A percentile compares a stretch with the other conserved stretches of the same genome.
Evolutionary conservation across 371 early-diverging fungal genomes (phyloP).

Genomic region (Nematocida sp.): DNA sequence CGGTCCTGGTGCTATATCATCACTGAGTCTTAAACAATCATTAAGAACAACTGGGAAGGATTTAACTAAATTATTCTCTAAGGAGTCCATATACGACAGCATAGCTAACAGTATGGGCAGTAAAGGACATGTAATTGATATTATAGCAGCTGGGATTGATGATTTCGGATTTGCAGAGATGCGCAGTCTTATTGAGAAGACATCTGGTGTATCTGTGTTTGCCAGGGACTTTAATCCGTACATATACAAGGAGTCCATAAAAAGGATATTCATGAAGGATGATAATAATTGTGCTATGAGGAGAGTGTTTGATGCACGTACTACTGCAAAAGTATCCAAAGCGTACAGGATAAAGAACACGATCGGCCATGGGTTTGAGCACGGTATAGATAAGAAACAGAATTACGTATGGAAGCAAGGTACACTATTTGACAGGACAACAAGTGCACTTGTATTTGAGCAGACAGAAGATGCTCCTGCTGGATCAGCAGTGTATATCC

Average conservation of each 20-base stretch:
- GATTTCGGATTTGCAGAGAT: slow-evolving; percentile 94
- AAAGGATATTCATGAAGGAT: slow-evolving; percentile 73
- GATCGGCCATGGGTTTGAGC: slow-evolving; percentile 64
- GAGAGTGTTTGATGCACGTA: slow-evolving; percentile 94
- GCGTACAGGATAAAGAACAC: slow-evolving; percentile 63
- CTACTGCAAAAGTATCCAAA: slow-evolving; percentile 76
- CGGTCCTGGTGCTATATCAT: slow-evolving; percentile 92
- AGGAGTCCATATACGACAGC: slow-evolving; percentile 82
- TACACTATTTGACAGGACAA: slow-evolving; percentile 55
- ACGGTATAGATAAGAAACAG: slow-evolving; percentile 34
- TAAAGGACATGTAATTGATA: slow-evolving; percentile 79
- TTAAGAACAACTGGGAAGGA: slow-evolving; percentile 94
- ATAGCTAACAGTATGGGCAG: slow-evolving; percentile 81
- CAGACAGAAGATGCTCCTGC: slow-evolving; percentile 35
- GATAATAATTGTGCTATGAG: slow-evolving; percentile 80
- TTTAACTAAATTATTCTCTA: slow-evolving; percentile 77
- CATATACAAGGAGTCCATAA: slow-evolving; percentile 65
- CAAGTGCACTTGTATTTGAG: slow-evolving; percentile 64
- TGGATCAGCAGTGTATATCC: slow-evolving; percentile 65
- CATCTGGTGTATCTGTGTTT: slow-evolving; percentile 89
- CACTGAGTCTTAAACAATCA: slow-evolving; percentile 83
- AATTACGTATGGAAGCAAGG: slow-evolving; percentile 64
- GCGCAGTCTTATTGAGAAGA: slow-evolving; percentile 82
- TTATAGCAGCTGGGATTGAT: slow-evolving; percentile 84
- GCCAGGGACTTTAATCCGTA: slow-evolving; percentile 74